Conservation (phyloP, 768 basidiomycete species). For the Phanerochaete carnosa region DNA sequence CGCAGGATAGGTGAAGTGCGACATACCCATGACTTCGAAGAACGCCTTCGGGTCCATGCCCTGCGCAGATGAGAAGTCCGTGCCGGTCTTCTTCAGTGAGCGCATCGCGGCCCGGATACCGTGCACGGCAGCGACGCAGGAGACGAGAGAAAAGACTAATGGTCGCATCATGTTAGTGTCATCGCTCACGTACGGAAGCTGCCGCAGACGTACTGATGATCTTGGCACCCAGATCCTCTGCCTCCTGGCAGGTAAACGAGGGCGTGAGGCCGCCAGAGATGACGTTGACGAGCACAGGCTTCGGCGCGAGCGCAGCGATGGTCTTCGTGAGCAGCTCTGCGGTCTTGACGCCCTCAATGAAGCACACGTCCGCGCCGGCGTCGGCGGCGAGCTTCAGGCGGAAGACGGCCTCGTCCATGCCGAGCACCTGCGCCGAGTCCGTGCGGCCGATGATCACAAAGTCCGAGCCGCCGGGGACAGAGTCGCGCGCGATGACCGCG, state of each 20-base stretch:
- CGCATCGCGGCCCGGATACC: slow-evolving; percentile 78
- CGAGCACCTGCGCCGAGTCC: slow-evolving; percentile 74
- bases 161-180: not conserved
- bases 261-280: slow-evolving; percentile 78
- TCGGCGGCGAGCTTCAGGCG: slow-evolving; percentile 69
- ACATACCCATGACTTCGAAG: slow-evolving; percentile 67
- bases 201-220: slow-evolving; percentile 58
- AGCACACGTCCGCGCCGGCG: slow-evolving; percentile 76
- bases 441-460: slow-evolving; percentile 76
- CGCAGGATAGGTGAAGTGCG: slow-evolving; percentile 24
- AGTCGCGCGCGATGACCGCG: slow-evolving; percentile 72
- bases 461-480: slow-evolving; percentile 71
- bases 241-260: slow-evolving; percentile 66
- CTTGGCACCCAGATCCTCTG: slow-evolving; percentile 68
- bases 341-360: slow-evolving; percentile 76
- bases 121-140: slow-evolving; percentile 74
- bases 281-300: slow-evolving; percentile 76
- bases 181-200: not conserved
- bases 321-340: slow-evolving; percentile 61
- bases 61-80: slow-evolving; percentile 56
- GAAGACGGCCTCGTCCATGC: slow-evolving; percentile 71
- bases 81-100: slow-evolving; percentile 73
- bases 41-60: slow-evolving; percentile 77
- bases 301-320: slow-evolving; percentile 65
- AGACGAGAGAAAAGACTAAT: slow-evolving; percentile 79